Evolutionary conservation across 768 basidiomycete genomes (phyloP).

Genomic region (Hygrocybe coccinea): DNA sequence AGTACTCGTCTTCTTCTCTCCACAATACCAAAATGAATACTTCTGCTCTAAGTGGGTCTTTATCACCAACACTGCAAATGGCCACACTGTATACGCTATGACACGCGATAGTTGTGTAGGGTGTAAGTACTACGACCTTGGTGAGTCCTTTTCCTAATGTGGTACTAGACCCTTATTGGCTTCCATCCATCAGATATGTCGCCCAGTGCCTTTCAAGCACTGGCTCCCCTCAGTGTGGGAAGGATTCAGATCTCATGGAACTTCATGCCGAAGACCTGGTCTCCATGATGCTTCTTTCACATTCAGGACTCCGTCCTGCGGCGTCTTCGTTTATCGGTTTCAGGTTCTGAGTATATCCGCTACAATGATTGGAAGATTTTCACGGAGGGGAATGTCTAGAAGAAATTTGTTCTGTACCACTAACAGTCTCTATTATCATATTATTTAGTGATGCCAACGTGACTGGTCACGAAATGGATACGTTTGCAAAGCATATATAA

Average conservation of each 20-base stretch:
- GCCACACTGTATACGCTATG: constrained; percentile 44
- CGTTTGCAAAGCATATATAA: neutral
- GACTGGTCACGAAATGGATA: too few relatives aligned
- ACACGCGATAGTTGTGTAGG: constrained; percentile 56
- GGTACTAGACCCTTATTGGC: neutral
- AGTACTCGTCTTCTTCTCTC: constrained; percentile 14
- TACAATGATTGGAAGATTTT: neutral
- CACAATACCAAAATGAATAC: constrained; percentile 1
- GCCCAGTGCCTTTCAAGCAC: constrained; percentile 49
- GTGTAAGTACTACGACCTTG: constrained; percentile 51
- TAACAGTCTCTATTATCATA: too few relatives aligned
- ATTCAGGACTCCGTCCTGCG: neutral
- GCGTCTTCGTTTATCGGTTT: neutral
- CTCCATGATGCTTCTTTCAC: constrained; percentile 28
- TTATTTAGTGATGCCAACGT: too few relatives aligned
- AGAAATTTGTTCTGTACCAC: too few relatives aligned
- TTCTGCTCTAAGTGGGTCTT: constrained; percentile 51
- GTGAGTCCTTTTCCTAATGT: constrained; percentile 34
- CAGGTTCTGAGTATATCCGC: neutral
- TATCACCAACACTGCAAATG: constrained; percentile 56
- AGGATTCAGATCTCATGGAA: constrained; percentile 55
- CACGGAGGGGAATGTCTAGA: neutral
- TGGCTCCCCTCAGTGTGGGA: constrained; percentile 46
- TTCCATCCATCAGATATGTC: constrained; percentile 54
- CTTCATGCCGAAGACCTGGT: constrained; percentile 47